Conservation (phyloP, 345 rosid genomes). For the Eutrema japonicum region DNA sequence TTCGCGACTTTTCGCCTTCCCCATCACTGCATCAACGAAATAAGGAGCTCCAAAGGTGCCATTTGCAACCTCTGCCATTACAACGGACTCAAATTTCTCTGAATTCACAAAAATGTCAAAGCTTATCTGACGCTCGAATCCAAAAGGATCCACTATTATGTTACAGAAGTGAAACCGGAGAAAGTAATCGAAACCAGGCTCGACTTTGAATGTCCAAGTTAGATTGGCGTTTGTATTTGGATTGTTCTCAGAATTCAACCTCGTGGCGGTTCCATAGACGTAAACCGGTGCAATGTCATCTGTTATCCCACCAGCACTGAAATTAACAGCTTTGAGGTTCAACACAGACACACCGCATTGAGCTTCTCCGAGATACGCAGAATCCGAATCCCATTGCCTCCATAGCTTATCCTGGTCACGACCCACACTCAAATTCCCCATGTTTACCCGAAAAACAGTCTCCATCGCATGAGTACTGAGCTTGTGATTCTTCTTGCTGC, state of each 20-base stretch:
- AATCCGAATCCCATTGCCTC: slow-evolving; percentile 81
- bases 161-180: slow-evolving; percentile 84
- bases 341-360: slow-evolving; percentile 40
- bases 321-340: slow-evolving; percentile 56
- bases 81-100: slow-evolving; percentile 51
- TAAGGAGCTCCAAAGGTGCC: slow-evolving; percentile 54
- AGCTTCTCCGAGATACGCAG: slow-evolving; percentile 45
- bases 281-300: slow-evolving; percentile 60
- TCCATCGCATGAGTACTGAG: slow-evolving; percentile 59
- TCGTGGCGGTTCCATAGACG: slow-evolving; percentile 82
- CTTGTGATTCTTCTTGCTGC: slow-evolving; percentile 34
- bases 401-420: slow-evolving; percentile 64
- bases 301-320: slow-evolving; percentile 44
- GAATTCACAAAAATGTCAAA: slow-evolving; percentile 68
- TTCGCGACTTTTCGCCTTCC: slow-evolving; percentile 10
- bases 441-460: slow-evolving; percentile 79
- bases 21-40: slow-evolving; percentile 61
- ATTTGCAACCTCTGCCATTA: slow-evolving; percentile 51
- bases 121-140: not conserved
- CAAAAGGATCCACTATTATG: slow-evolving; percentile 41
- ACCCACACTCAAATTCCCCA: slow-evolving; percentile 67
- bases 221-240: slow-evolving; percentile 52
- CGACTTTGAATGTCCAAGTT: slow-evolving; percentile 72
- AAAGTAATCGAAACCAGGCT: slow-evolving; percentile 69
- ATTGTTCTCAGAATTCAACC: slow-evolving; percentile 40